phyloP scores from a whole-genome alignment of 352 stramenopile genomes.

The Phytophthora ohioensis region DNA sequence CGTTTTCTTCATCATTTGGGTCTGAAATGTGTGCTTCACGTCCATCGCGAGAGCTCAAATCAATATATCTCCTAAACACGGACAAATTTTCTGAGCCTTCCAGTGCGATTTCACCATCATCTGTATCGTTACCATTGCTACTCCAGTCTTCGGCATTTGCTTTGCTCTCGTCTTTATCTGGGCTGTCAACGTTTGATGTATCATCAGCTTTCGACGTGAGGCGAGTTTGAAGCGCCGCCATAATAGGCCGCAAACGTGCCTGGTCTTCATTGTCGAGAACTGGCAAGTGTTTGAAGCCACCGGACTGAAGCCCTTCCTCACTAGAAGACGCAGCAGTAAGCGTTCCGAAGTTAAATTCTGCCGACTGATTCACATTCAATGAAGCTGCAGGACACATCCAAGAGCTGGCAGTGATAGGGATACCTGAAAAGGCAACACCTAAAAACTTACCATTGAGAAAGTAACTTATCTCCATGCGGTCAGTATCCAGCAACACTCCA shows the following conservation, averaged over 20 bases:
- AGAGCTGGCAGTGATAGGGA: conserved; percentile 52
- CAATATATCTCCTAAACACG: background rate
- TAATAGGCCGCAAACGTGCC: conserved; percentile 50
- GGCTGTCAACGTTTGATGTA: background rate
- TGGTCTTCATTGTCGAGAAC: conserved; percentile 54
- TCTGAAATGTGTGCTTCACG: conserved; percentile 15
- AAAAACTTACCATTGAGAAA: conserved; percentile 93
- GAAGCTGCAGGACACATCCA: conserved; percentile 85
- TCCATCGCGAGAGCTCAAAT: conserved; percentile 8
- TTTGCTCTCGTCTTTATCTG: conserved; percentile 1
- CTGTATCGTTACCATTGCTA: conserved; percentile 31
- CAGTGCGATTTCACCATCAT: conserved; percentile 28
- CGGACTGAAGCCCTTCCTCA: conserved; percentile 6
- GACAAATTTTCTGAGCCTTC: conserved; percentile 9
- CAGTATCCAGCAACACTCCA: conserved; percentile 88
- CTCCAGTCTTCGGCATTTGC: conserved; percentile 13
- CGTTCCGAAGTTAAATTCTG: conserved; percentile 83
- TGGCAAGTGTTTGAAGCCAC: conserved; percentile 50
- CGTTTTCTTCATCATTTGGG: conserved; percentile 19
- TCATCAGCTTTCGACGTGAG: background rate
- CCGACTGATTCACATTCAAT: conserved; percentile 85
- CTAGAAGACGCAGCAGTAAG: background rate
- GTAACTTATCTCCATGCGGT: conserved; percentile 88
- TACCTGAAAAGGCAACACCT: conserved; percentile 79
- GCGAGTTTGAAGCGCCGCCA: conserved; percentile 24